These are phyloP conservation scores for Lonicera japonica DNA, from an alignment of 129 eudicot species.

Conservation along the genomic window DNA sequence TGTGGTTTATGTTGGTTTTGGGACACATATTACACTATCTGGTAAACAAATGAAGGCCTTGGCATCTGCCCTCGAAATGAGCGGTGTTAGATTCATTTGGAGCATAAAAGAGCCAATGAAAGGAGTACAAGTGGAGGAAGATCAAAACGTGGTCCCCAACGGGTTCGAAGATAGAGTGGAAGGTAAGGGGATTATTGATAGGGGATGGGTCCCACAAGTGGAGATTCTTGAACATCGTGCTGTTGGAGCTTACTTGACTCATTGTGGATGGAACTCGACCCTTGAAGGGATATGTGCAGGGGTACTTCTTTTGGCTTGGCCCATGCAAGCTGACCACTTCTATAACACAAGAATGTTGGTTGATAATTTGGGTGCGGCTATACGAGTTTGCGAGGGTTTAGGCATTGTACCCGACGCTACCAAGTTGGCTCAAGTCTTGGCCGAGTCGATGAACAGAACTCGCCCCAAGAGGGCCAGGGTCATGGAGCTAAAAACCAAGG, in stretches of 20 bases:
- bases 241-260: too few relatives aligned
- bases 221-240: too few relatives aligned
- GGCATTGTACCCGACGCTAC: neutral
- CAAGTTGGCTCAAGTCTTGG: neutral
- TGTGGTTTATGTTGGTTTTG: slow-evolving; percentile 22
- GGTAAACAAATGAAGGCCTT: slow-evolving; percentile 1
- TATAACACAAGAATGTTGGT: neutral
- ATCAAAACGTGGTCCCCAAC: neutral
- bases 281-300: neutral
- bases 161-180: slow-evolving; percentile 24
- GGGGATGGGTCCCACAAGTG: too few relatives aligned
- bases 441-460: neutral
- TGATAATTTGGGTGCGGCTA: neutral
- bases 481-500: neutral
- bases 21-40: slow-evolving; percentile 2
- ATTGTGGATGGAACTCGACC: too few relatives aligned
- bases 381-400: too few relatives aligned
- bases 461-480: neutral
- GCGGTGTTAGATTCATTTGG: slow-evolving; percentile 15
- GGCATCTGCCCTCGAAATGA: slow-evolving; percentile 9
- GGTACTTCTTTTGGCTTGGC: neutral
- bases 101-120: slow-evolving; percentile 1
- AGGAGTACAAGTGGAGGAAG: neutral
- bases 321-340: neutral
- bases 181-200: slow-evolving; percentile 11